Conservation (phyloP, 2,329 filamentous ascomycete species). For the Penicillium sp. region DNA sequence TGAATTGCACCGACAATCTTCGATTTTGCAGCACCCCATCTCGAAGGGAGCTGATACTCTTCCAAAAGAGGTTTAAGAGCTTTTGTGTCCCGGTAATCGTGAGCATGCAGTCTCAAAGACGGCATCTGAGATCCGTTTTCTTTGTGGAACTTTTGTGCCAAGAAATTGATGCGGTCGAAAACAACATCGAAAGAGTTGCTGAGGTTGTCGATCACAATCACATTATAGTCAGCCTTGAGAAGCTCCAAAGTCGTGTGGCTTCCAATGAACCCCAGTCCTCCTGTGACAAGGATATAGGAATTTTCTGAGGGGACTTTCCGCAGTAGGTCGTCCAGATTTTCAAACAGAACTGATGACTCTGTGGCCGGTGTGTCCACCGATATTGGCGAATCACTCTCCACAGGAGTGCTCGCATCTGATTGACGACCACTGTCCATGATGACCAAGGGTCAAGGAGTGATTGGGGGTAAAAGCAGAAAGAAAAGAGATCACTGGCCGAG, state of each 20-base stretch:
- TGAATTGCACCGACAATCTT: conserved; percentile 62
- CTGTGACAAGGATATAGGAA: conserved; percentile 44
- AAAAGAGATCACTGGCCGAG: not conserved
- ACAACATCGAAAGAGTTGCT: conserved; percentile 39
- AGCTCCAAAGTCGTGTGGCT: conserved; percentile 43
- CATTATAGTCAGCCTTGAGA: conserved; percentile 40
- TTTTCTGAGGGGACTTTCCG: conserved; percentile 35
- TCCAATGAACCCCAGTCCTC: conserved; percentile 42
- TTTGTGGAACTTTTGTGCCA: conserved; percentile 37
- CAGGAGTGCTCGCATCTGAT: conserved; percentile 31
- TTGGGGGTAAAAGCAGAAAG: conserved; percentile 1
- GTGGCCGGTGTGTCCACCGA: conserved; percentile 44
- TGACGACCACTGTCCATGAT: conserved; percentile 29
- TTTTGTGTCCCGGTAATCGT: conserved; percentile 47
- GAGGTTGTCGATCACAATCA: conserved; percentile 42
- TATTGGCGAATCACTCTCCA: conserved; percentile 28
- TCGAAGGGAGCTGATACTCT: conserved; percentile 36
- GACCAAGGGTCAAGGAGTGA: conserved; percentile 3
- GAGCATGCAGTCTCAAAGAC: conserved; percentile 44
- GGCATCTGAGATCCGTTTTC: conserved; percentile 42
- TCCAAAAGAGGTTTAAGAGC: conserved; percentile 44
- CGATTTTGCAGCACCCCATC: conserved; percentile 41
- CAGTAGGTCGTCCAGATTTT: conserved; percentile 42
- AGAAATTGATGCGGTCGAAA: conserved; percentile 32
- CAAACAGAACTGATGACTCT: conserved; percentile 44